Evolutionary conservation across 345 rosid genomes (phyloP).

Genomic region (Eucalyptus sideroxylon): DNA sequence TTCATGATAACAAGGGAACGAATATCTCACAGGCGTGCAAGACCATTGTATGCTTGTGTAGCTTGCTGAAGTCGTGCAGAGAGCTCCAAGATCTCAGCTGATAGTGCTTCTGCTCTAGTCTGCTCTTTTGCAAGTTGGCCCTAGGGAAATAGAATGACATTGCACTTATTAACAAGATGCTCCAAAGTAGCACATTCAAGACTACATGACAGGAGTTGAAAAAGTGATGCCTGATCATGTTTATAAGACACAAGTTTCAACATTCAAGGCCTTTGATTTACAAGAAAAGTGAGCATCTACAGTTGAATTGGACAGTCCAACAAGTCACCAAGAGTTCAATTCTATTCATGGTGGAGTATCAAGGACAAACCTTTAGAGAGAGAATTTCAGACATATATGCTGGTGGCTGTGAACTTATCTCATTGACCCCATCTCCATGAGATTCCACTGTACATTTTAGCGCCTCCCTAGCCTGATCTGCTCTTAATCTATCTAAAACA

Average conservation of each 20-base stretch:
- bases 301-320: background rate
- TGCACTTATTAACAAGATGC: background rate
- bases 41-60: slow-evolving; percentile 69
- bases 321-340: background rate
- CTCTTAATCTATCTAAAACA: slow-evolving; percentile 53
- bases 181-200: background rate
- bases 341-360: background rate
- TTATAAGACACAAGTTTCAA: background rate
- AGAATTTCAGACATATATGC: slow-evolving; percentile 31
- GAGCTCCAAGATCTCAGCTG: slow-evolving; percentile 79
- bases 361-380: slow-evolving; percentile 54
- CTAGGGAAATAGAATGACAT: slow-evolving; percentile 3
- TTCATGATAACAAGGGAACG: background rate
- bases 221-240: background rate
- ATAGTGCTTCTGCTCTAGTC: slow-evolving; percentile 72
- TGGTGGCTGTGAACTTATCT: slow-evolving; percentile 9
- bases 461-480: slow-evolving; percentile 40
- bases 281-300: background rate
- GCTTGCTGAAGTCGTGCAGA: slow-evolving; percentile 70
- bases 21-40: slow-evolving; percentile 56
- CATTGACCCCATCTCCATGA: slow-evolving; percentile 8
- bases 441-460: background rate
- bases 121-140: slow-evolving; percentile 74
- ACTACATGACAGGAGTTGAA: background rate
- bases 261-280: background rate